phyloP scores from a whole-genome alignment of 352 stramenopile species.

The Thraustochytrium sp. region DNA sequence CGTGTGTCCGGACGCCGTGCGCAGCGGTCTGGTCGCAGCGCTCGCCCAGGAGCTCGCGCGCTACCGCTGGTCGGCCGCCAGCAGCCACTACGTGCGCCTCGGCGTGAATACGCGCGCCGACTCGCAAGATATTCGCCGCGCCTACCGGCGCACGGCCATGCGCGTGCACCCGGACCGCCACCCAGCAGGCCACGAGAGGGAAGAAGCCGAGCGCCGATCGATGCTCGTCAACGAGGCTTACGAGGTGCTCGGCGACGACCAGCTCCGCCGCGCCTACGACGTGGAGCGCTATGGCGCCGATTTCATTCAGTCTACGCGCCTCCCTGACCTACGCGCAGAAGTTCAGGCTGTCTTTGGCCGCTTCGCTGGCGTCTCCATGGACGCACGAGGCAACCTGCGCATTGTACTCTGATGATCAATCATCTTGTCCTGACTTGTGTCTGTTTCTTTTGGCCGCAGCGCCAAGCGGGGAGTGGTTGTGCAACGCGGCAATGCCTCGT shows the following conservation, averaged over 20 bases:
- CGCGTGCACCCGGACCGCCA: slow-evolving; percentile 3
- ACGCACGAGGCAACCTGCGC: neutral
- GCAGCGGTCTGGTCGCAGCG: neutral
- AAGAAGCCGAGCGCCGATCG: neutral
- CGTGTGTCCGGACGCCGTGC: neutral
- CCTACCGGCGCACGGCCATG: slow-evolving; percentile 1
- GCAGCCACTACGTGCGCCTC: neutral
- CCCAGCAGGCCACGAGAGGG: neutral
- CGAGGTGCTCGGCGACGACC: neutral
- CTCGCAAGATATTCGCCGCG: neutral
- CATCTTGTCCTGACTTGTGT: neutral
- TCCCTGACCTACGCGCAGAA: neutral
- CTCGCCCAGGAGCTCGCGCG: neutral
- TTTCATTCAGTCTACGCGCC: neutral
- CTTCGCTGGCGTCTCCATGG: slow-evolving; percentile 6
- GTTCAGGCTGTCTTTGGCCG: neutral
- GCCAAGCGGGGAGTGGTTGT: too few relatives aligned
- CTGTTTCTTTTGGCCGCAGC: too few relatives aligned
- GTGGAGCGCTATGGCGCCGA: neutral
- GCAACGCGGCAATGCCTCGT: too few relatives aligned
- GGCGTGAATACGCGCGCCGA: neutral
- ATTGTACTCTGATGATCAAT: slow-evolving; percentile 8
- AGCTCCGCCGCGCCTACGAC: neutral
- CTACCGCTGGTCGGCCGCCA: slow-evolving; percentile 1
- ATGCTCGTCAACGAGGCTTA: slow-evolving; percentile 35